Base-by-base conservation (phyloP, 129 eudicot genomes). In the Flaveria ramosissima region DNA sequence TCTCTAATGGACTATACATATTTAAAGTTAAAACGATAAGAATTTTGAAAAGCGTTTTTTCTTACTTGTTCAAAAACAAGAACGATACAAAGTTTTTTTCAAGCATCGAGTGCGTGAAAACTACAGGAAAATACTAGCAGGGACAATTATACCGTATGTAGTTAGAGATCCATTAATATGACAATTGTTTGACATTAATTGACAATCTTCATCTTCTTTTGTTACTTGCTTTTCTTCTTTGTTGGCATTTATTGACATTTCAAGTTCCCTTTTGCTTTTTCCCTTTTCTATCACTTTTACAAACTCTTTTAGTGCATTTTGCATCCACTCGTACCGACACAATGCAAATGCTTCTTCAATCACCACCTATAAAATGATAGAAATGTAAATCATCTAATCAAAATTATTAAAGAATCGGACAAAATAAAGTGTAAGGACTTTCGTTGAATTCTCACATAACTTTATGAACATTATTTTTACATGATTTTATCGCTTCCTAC, bases 291-390 rank as follows among this genome's bases (percentile, higher is more conserved):
- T 36, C 41, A 78, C 70, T 50, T 74, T 63, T 39, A 73, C 7
- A 67, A 88, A 86, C 73, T 73, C 71, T 67, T 61, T 69, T 23
- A 88, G 83, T 11, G 93, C 93, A 72, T 55, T 73, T n/a, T 81
- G 76, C 93, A 88, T 88, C 93, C 93, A 88, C 74, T 83, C 86
- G 15, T 88, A 88, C 43, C 93, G 90, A 81, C 93, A 88, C 20
- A 81, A 68, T 55, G 45, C 65, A 62, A 79, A 86, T 72, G 93
- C 93, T 21, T 88, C 93, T 23, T 78, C 80, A 74, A 78, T 52
- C 64, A 13, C 59, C 68, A 86, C 78, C 93, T 86, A 87, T 57
- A 12, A 65, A 50, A 24, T 60, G 42, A 59, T 71, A 56, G 3
- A 56, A 6, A 20, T n/a, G 21, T 56, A 17, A 56, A 56, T 52